Base-by-base conservation (phyloP, 2,329 filamentous ascomycete species). In the Sphaerulina musiva region DNA sequence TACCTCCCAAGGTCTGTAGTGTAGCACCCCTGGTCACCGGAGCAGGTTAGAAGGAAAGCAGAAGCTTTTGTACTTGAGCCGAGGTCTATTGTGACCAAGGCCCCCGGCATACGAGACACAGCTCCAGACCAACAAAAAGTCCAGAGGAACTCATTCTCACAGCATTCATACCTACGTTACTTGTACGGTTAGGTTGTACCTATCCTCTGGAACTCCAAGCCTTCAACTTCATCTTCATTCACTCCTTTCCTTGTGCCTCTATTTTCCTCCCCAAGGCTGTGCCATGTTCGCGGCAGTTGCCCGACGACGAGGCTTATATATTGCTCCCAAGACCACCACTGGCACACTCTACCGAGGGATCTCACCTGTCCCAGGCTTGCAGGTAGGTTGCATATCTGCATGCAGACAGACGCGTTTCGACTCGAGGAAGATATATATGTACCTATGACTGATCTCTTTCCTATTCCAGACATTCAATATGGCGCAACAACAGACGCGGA, bases 401-500 rank as follows among this genome's bases (percentile, higher is more conserved):
- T 38, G 42, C 48, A 41, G 23, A 45, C 44, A 41, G 44, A 38
- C 48, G 32, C 11, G 4, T 4, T 36, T 2, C 26, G 26, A 20
- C 20, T 41, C 14, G 7, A 41, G 41, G 23, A 23, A 23, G 41
- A 11, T 8, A 4, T 20, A 23, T 14, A 20, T 20, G 2, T 23
- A 45, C 14, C 14, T 17, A 17, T 17, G 14, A 40, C 47, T 40
- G 26, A 29, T 29, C 26, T 29, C 26, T 10, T 29, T 51, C 29
- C 42, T 34, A 29, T 31, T 40, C 34, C 49, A 60, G 59, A 57
- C 53, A 39, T 48, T 56, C 54, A 55, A 55, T 34, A 71, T 70
- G 69, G 68, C 67, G 14, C 59, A 59, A 53, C 62, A 63, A 53
- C 64, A 67, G 56, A 65, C 60, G 60, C 65, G 72, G 54, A 74